Conservation (phyloP, 257 asterid species). For the Nicotiana sylvestris region DNA sequence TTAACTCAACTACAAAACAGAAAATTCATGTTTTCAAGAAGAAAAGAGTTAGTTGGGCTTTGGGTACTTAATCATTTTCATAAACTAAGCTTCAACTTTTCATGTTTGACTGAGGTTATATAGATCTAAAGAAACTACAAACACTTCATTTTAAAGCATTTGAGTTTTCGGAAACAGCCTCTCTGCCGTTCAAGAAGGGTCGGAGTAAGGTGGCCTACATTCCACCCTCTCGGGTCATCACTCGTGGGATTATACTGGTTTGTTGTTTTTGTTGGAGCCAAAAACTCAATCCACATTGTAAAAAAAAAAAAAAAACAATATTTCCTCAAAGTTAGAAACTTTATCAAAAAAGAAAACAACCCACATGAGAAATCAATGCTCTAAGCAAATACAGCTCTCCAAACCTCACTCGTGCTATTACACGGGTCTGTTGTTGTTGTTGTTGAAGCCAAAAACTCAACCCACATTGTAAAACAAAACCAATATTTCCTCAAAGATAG, state of each 20-base stretch:
- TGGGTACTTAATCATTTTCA: background rate
- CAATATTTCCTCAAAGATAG: background rate
- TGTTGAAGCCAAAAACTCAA: slow-evolving; percentile 4
- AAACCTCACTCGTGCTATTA: too few relatives aligned
- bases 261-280: background rate
- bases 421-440: too few relatives aligned
- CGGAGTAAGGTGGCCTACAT: too few relatives aligned
- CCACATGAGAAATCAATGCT: background rate
- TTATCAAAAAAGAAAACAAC: background rate
- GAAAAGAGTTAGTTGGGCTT: background rate
- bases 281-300: slow-evolving; percentile 11
- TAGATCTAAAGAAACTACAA: slow-evolving; percentile 18
- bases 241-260: too few relatives aligned
- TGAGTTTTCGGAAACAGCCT: too few relatives aligned
- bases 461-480: slow-evolving; percentile 16
- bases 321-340: background rate
- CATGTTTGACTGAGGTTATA: background rate
- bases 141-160: background rate
- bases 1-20: background rate
- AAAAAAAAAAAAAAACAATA: background rate
- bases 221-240: fast-evolving
- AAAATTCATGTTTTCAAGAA: background rate
- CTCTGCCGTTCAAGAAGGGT: too few relatives aligned
- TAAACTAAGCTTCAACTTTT: background rate
- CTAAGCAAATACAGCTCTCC: background rate